Percentiles rank a stretch among this genome's conserved stretches.
Evolutionary conservation across 148 eudicot genomes (phyloP).

Genomic region (Pouteria glomerata): DNA sequence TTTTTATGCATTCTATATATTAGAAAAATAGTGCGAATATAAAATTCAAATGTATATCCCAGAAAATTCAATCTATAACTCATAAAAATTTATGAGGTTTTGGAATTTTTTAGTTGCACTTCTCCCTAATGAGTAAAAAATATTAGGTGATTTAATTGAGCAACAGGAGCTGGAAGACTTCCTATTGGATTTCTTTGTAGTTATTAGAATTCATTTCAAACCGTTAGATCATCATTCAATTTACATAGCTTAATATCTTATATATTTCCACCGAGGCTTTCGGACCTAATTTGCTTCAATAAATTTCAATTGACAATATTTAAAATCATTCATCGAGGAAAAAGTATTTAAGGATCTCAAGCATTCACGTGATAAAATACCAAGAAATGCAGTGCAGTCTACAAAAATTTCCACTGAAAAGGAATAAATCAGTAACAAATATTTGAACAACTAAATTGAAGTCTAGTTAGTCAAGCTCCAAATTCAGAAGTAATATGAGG

Average conservation of each 20-base stretch:
- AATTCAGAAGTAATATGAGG: neutral
- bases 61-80: no score
- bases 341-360: neutral
- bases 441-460: neutral
- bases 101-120: no score
- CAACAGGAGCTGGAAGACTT: no score
- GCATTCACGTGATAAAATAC: neutral
- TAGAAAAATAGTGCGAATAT: no score
- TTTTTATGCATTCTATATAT: no score
- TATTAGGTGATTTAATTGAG: no score
- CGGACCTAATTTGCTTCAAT: neutral
- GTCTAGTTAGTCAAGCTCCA: neutral
- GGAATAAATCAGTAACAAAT: neutral
- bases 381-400: neutral
- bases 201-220: neutral
- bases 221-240: neutral
- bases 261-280: neutral
- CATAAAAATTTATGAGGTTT: no score
- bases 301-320: neutral
- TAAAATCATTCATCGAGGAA: neutral
- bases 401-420: neutral
- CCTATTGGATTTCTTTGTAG: no score
- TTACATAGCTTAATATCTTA: neutral
- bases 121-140: no score
- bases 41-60: no score